Evolutionary conservation across 2,329 filamentous ascomycete genomes (phyloP), one percentile per base, ranked within the genome.

Genomic region (Fusarium nanum): DNA sequence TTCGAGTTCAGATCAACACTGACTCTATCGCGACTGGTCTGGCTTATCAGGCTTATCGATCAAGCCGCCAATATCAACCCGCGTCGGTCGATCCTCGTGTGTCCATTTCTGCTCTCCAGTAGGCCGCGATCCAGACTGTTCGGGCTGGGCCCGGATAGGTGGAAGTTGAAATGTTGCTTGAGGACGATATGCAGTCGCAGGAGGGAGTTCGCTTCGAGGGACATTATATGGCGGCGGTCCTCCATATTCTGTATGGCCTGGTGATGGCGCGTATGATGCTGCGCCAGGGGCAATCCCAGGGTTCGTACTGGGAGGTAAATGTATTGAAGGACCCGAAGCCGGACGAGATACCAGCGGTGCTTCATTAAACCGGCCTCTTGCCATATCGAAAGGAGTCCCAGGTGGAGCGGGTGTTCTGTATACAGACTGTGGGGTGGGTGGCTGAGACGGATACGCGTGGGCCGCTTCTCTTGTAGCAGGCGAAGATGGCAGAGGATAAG

Each of bases 21-120:
- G 56, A 40, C 56, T 54, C 60, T 75, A 79, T 66, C 74, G 71
- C 28, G 72, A 64, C 50, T 71, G 73, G 66, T 68, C 77, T 49
- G 70, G 76, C 40, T 68, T 82, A 71, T 85, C 85, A 25, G 86
- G 84, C 77, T 83, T 87, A 70, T 88, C 89, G 73, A 92, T 87
- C 74, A 88, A 82, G 3, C 88, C 88, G 13, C 84, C 86, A 66
- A 91, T 90, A 72, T 89, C 87, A 50, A 90, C 85, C 18, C 88
- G 84, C 40, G 82, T 78, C 20, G 82, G 79, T 28, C 86, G 83
- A 58, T 88, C 86, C 60, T 87, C 85, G 45, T 84, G 81, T 57
- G 76, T 75, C 77, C 81, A 83, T 27, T 74, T 69, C 22, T 71
- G 65, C n/a, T 73, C 60, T 37, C 62, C 68, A 20, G 70, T 25